Evolutionary conservation across 2,329 filamentous ascomycete genomes (phyloP).

Genomic region (Didymellaceae sp.): DNA sequence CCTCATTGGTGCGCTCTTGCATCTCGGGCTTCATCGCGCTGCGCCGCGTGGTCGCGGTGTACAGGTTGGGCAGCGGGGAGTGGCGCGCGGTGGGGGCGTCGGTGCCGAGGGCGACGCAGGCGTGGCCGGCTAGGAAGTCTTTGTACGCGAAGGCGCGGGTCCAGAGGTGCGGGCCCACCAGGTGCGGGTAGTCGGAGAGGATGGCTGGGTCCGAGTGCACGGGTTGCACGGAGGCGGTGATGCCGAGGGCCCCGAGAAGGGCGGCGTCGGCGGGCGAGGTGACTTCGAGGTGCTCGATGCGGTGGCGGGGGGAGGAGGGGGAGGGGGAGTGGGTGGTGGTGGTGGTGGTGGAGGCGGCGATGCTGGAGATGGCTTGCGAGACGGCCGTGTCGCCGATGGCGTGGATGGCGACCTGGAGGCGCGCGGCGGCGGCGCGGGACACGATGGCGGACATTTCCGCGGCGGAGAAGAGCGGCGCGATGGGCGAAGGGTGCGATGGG

Average conservation of each 20-base stretch:
- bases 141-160: constrained; percentile 65
- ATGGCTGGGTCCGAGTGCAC: constrained; percentile 81
- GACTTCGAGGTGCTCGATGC: constrained; percentile 66
- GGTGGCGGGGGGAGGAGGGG: constrained; percentile 51
- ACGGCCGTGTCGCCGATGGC: constrained; percentile 67
- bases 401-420: constrained; percentile 66
- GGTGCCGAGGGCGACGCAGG: constrained; percentile 60
- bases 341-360: constrained; percentile 33
- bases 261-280: constrained; percentile 56
- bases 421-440: constrained; percentile 54
- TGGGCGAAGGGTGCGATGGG: constrained; percentile 15
- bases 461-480: constrained; percentile 16
- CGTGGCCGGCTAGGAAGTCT: constrained; percentile 60
- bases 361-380: constrained; percentile 58
- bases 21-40: constrained; percentile 51
- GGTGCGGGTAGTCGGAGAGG: constrained; percentile 61
- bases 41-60: constrained; percentile 61
- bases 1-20: constrained; percentile 42
- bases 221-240: constrained; percentile 87
- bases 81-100: constrained; percentile 64
- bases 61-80: constrained; percentile 59
- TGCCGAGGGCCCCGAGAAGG: constrained; percentile 61
- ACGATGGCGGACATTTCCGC: constrained; percentile 13
- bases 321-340: constrained; percentile 56
- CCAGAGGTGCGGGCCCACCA: constrained; percentile 60